phyloP scores from a whole-genome alignment of 768 basidiomycete genomes.

The Cystobasidium ongulense region DNA sequence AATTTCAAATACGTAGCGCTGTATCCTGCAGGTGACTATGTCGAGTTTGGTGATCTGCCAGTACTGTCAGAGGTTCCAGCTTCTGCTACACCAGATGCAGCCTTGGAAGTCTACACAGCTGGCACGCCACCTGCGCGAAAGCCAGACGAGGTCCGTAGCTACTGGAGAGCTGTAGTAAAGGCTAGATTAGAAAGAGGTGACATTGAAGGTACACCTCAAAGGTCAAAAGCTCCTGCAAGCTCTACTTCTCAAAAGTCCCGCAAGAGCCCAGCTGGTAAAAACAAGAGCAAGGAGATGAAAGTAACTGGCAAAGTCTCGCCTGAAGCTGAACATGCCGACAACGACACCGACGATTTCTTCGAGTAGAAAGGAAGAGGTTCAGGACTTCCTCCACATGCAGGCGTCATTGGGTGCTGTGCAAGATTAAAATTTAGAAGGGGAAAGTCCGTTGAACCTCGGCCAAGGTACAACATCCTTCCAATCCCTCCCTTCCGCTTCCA shows the following conservation, averaged over 20 bases:
- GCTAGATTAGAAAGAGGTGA: slow-evolving; percentile 1
- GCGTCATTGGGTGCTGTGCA: no score
- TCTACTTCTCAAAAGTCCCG: background rate
- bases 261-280: background rate
- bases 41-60: background rate
- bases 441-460: no score
- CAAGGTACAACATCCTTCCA: no score
- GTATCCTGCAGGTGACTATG: slow-evolving; percentile 4
- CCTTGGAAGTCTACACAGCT: background rate
- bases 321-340: background rate
- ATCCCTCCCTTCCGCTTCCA: no score
- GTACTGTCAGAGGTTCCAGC: background rate
- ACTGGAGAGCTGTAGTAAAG: slow-evolving; percentile 22
- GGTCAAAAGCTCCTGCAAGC: background rate
- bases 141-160: slow-evolving; percentile 25
- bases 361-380: background rate
- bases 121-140: background rate
- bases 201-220: background rate
- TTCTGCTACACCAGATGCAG: background rate
- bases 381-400: background rate
- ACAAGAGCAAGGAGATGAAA: background rate
- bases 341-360: slow-evolving; percentile 21
- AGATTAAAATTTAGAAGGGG: no score
- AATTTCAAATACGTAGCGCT: slow-evolving; percentile 19
- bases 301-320: background rate